Evolutionary conservation across 2,329 filamentous ascomycete species (phyloP), one percentile per base, ranked within the genome.

Genomic region (Acrodontium crateriforme): DNA sequence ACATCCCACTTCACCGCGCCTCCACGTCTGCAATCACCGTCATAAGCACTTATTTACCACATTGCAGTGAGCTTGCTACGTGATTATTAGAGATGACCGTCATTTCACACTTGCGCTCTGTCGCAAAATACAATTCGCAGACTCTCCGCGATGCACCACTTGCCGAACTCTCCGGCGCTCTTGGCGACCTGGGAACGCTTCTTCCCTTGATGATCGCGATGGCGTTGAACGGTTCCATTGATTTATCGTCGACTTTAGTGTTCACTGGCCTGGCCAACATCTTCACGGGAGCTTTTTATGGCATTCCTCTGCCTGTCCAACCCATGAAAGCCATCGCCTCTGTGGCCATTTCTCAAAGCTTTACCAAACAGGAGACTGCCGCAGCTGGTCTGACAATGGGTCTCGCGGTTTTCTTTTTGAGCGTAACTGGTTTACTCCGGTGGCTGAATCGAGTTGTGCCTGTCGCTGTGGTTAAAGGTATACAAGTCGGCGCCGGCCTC

Each of bases 291-390:
- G 49, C 75, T 2, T 56, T 76, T 17, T 95, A 94, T 46, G 87
- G 87, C 5, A 78, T 95, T 21, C 87, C 87, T 2, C 58, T 94
- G 3, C 85, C 85, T 0, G 84, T 94, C 0, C 85, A 94, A 58
- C 85, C 85, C 1, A 78, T 78, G 74, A 78, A 78, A 65, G 85
- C 87, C 19, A 91, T 95, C 35, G 85, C 85, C 5, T 81, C 85
- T 1, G 79, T 91, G 0, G 82, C 84, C n/a, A 81, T 94, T 32
- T 65, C 76, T 5, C 65, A 71, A 8, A 62, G 61, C 16, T 74
- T 81, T 38, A 71, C 70, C 1, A 63, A 74, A 11, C 69, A 70
- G 25, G 69, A 83, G 38, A 85, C 79, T 22, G 71, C 82, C n/a
- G 78, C 80, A 1, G 83, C 84, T 1, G 87, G 87, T 2, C 69